Conservation (phyloP, 2,329 filamentous ascomycete species). For the Pseudophaeomoniella oleicola region DNA sequence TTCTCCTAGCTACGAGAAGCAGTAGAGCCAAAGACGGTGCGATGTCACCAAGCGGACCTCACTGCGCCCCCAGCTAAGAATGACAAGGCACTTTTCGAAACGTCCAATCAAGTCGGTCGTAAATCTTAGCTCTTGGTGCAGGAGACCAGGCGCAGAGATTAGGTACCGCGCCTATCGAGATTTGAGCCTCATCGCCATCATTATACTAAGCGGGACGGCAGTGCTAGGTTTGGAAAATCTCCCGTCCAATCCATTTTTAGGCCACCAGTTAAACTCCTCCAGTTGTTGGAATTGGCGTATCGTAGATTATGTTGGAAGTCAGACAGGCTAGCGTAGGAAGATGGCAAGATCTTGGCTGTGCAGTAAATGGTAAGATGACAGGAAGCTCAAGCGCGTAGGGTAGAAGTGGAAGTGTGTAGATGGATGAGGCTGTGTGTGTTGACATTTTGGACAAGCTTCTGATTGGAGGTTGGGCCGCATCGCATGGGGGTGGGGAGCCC, state of each 20-base stretch:
- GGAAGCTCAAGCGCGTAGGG: background rate
- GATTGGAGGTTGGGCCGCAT: no score
- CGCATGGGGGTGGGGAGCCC: no score
- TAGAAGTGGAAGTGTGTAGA: background rate
- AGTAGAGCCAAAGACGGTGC: background rate
- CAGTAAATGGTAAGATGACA: background rate
- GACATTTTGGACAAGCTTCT: background rate
- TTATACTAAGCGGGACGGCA: background rate
- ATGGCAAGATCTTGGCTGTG: background rate
- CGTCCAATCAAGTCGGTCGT: background rate
- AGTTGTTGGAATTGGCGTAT: background rate
- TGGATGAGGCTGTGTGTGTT: no score
- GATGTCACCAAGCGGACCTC: no score
- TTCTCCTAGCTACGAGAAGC: background rate
- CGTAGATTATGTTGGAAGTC: background rate
- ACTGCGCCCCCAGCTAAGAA: background rate
- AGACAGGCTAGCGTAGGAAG: background rate
- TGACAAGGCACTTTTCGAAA: background rate
- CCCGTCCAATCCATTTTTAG: background rate
- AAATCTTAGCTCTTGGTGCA: background rate
- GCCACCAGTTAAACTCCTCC: background rate
- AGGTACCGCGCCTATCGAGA: background rate
- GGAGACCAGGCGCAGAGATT: background rate
- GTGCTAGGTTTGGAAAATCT: background rate
- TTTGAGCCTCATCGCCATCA: background rate